These are phyloP conservation scores for Poteriospumella lacustris DNA, from an alignment of 108 stramenopile species.

Conservation along the genomic window DNA sequence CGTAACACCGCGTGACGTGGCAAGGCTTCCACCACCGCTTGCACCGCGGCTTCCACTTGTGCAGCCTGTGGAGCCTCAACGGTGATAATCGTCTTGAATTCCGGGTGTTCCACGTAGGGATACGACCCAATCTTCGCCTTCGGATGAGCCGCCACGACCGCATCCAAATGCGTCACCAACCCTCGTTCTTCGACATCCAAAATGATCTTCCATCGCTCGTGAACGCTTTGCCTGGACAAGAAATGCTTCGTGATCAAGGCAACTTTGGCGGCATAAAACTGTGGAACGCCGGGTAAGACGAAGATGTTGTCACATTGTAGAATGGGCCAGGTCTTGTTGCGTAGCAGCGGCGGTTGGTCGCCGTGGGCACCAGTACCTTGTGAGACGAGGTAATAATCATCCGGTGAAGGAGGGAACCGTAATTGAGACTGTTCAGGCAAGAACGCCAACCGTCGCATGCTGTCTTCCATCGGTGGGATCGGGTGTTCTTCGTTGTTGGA, in stretches of 20 bases:
- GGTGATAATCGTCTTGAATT: conserved; percentile 45
- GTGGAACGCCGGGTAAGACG: conserved; percentile 84
- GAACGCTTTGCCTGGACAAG: not conserved
- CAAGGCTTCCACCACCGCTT: conserved; percentile 23
- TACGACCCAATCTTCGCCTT: conserved; percentile 46
- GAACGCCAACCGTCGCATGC: conserved; percentile 32
- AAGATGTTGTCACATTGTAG: conserved; percentile 82
- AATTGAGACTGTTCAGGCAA: conserved; percentile 48
- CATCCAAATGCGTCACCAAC: conserved; percentile 31
- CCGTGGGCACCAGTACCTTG: not conserved
- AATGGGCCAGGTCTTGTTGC: conserved; percentile 61
- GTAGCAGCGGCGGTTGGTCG: not conserved
- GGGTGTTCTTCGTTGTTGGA: not conserved
- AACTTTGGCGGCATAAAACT: conserved; percentile 76
- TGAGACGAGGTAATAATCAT: not conserved
- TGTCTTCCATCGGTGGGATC: not conserved
- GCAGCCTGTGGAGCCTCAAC: conserved; percentile 35
- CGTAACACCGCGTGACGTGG: conserved; percentile 35
- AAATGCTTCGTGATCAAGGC: conserved; percentile 63
- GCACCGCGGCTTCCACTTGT: conserved; percentile 36
- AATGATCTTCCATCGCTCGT: not conserved
- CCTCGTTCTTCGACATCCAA: conserved; percentile 31
- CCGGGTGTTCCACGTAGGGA: conserved; percentile 39
- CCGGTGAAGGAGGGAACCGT: conserved; percentile 42
- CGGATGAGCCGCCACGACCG: conserved; percentile 14